A percentile compares a stretch with the other conserved stretches of the same genome.
Conservation (phyloP, 306 rosid species). For the Neltuma alba region DNA sequence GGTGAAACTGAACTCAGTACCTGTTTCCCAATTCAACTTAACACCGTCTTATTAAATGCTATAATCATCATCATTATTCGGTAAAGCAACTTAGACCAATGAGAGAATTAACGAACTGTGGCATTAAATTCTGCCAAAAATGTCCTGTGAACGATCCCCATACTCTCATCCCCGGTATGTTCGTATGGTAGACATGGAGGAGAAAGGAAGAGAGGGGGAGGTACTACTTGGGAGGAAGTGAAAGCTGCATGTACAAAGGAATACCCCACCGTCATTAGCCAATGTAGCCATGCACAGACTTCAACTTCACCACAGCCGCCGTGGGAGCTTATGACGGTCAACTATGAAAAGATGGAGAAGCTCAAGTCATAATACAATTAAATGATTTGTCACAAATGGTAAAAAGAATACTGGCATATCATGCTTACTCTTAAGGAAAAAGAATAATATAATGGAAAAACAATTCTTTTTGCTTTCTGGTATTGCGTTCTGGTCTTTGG, state of each 20-base stretch:
- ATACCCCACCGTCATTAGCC: background rate
- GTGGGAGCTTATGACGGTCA: background rate
- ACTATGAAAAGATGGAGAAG: background rate
- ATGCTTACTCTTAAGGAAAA: background rate
- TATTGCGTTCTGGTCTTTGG: background rate
- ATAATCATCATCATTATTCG: background rate
- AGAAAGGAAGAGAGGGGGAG: background rate
- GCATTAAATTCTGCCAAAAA: background rate
- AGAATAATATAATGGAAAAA: background rate
- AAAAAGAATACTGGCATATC: background rate
- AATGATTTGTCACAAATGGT: background rate
- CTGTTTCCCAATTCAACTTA: no score
- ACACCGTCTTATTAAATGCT: no score
- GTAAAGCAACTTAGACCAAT: background rate
- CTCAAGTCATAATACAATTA: background rate
- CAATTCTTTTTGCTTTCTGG: background rate
- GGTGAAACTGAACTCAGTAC: no score
- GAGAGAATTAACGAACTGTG: background rate
- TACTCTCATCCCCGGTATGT: background rate
- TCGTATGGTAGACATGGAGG: background rate
- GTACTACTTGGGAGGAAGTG: background rate
- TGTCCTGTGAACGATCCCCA: background rate
- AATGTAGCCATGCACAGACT: background rate
- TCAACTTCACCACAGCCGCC: background rate
- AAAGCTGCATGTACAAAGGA: background rate